Percentiles rank a stretch among this genome's conserved stretches.
Evolutionary conservation across 2,329 filamentous ascomycete species (phyloP).

Genomic region (Teratosphaeria zuluensis): DNA sequence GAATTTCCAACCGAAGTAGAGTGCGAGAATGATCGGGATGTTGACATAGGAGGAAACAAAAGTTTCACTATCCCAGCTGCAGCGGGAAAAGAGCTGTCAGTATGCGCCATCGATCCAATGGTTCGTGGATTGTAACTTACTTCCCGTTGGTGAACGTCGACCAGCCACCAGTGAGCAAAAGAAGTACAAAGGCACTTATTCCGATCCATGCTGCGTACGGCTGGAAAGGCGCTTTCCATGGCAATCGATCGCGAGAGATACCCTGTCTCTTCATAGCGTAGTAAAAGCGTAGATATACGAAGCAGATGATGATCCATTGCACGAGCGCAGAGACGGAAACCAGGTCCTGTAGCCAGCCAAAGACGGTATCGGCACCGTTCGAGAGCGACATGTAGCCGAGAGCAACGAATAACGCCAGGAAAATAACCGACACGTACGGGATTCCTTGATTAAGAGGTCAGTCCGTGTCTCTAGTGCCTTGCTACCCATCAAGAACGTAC

Average conservation of each 20-base stretch:
- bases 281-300: conserved; percentile 1
- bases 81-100: neutral
- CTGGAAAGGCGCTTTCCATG: conserved; percentile 21
- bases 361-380: neutral
- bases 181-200: conserved; percentile 12
- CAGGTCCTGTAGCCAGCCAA: conserved; percentile 1
- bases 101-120: neutral
- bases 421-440: conserved; percentile 10
- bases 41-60: conserved; percentile 23
- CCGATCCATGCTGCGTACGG: conserved; percentile 21
- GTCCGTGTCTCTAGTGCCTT: too few relatives aligned
- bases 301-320: conserved; percentile 1
- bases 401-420: neutral
- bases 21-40: conserved; percentile 18
- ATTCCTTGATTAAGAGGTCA: neutral
- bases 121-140: neutral
- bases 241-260: conserved; percentile 9
- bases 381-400: conserved; percentile 3
- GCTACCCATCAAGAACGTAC: neutral
- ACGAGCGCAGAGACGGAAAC: conserved; percentile 2
- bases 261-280: conserved; percentile 1
- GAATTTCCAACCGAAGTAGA: conserved; percentile 22
- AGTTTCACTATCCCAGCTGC: conserved; percentile 14
- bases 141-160: conserved; percentile 18
- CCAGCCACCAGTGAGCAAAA: conserved; percentile 23